Evolutionary conservation across 495 filamentous ascomycete genomes (phyloP).

Genomic region (Lichina pygmaea): DNA sequence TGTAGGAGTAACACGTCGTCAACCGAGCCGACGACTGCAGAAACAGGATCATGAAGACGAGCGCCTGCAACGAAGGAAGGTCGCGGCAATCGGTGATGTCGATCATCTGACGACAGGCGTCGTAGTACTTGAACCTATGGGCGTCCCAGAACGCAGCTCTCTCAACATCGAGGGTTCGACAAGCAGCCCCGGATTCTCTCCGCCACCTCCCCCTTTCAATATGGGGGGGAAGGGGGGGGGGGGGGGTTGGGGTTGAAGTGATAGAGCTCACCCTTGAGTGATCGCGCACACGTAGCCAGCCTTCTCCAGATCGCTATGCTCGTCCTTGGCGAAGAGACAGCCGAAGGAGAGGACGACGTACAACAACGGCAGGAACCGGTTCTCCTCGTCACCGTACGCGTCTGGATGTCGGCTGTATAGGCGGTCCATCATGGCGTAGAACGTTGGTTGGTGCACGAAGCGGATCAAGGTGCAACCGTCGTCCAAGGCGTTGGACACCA

Average conservation of each 20-base stretch:
- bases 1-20: slow-evolving; percentile 6
- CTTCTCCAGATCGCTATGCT: slow-evolving; percentile 3
- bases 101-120: slow-evolving; percentile 4
- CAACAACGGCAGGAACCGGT: slow-evolving; percentile 55
- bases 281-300: slow-evolving; percentile 3
- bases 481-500: slow-evolving; percentile 56
- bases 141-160: not conserved
- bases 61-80: slow-evolving; percentile 3
- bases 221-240: not conserved
- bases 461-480: slow-evolving; percentile 64
- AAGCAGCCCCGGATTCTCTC: not conserved
- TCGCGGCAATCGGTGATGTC: slow-evolving; percentile 6
- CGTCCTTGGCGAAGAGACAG: slow-evolving; percentile 41
- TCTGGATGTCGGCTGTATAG: slow-evolving; percentile 32
- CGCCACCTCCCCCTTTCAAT: not conserved
- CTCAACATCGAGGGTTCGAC: too few relatives aligned
- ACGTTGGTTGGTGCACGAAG: slow-evolving; percentile 71
- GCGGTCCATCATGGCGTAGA: slow-evolving; percentile 48
- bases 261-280: slow-evolving; percentile 1
- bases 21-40: slow-evolving; percentile 5
- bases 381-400: slow-evolving; percentile 44
- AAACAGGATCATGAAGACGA: slow-evolving; percentile 8
- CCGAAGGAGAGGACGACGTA: slow-evolving; percentile 71
- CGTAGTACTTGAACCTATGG: slow-evolving; percentile 4
- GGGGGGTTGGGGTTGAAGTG: not conserved